Percentiles rank a stretch among this genome's conserved stretches.
Evolutionary conservation across 1,284 basidiomycete genomes (phyloP).

Genomic region (Leccinum subrobustum): DNA sequence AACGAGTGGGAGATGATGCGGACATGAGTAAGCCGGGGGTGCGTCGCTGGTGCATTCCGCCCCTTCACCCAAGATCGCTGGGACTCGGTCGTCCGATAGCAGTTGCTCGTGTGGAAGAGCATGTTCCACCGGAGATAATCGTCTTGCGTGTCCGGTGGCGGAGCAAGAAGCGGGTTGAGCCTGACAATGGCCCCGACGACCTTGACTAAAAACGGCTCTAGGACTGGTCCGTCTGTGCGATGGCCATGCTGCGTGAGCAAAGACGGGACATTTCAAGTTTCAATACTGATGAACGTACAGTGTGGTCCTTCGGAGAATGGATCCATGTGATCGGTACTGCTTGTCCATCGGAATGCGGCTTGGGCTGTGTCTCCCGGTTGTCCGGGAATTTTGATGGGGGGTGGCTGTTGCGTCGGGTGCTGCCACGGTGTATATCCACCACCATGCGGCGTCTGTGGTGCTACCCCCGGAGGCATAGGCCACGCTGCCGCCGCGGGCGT

Average conservation of each 20-base stretch:
- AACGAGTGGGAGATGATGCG: constrained; percentile 50
- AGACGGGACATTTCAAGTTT: neutral
- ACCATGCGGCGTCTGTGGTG: constrained; percentile 18
- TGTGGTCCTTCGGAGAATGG: constrained; percentile 32
- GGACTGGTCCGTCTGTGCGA: constrained; percentile 64
- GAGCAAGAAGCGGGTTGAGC: constrained; percentile 62
- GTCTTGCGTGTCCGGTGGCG: constrained; percentile 46
- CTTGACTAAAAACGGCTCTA: constrained; percentile 57
- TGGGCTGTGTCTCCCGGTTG: constrained; percentile 22
- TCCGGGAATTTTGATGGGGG: constrained; percentile 24
- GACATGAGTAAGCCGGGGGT: constrained; percentile 58
- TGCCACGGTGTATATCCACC: constrained; percentile 28
- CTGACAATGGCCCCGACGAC: constrained; percentile 46
- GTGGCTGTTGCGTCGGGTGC: constrained; percentile 26
- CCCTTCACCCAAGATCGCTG: constrained; percentile 68
- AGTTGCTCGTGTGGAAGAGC: constrained; percentile 60
- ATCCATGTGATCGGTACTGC: constrained; percentile 27
- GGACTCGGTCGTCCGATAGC: constrained; percentile 58
- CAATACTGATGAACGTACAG: constrained; percentile 20
- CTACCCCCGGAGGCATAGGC: constrained; percentile 28
- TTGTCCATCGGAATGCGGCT: constrained; percentile 31
- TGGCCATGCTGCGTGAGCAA: constrained; percentile 13
- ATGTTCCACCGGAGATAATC: constrained; percentile 72
- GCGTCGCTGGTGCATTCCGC: constrained; percentile 69
- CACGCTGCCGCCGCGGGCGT: constrained; percentile 31